Evolutionary conservation across 495 filamentous ascomycete genomes (phyloP), one percentile per base, ranked within the genome.

Genomic region (Pseudotulostoma volvatum): DNA sequence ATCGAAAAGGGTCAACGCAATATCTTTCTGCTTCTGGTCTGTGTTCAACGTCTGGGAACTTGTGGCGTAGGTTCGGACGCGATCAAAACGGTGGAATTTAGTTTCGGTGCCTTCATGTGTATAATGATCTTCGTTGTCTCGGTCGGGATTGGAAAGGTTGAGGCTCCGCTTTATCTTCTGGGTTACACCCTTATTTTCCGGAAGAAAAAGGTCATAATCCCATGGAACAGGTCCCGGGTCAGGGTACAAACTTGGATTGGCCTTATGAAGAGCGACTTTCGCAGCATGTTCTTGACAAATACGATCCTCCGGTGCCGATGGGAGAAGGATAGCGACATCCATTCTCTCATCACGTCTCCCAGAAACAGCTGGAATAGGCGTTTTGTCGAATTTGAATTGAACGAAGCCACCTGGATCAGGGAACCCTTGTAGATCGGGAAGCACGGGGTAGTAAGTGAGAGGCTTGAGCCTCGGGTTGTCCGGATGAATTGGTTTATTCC

Each of bases 371-470:
- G 67, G 58, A 5, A 85, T 69, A 0, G 90, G 88, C 41, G 88
- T 84, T 34, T 77, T 83, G 31, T 70, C 66, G 60, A 95, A 95
- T 45, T 96, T 95, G 58, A 86, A 74, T 8, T 87, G 73, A 41
- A 92, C 74, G 55, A 84, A 95, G 11, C 77, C 76, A 39, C 84
- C 84, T 18, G 75, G 76, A 53, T 94, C 83, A n/a, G 86, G 79
- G 51, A 87, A 77, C 7, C 82, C 81, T 13, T 82, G 74, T n/a
- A 87, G 70, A 46, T 96, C 90, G 1, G 90, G 90, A 1, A 94
- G 58, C 9, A 97, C 50, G 1, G 90, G 82, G 49, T 76, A 87
- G 42, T 74, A 74, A 34, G 85, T 84, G 20, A 93, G 68, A 4
- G 86, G 63, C 48, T 79, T 77, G 34, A 92, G 50, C 45, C 77